Evolutionary conservation across 2,329 filamentous ascomycete species (phyloP).

Genomic region (Truncatella angustata): DNA sequence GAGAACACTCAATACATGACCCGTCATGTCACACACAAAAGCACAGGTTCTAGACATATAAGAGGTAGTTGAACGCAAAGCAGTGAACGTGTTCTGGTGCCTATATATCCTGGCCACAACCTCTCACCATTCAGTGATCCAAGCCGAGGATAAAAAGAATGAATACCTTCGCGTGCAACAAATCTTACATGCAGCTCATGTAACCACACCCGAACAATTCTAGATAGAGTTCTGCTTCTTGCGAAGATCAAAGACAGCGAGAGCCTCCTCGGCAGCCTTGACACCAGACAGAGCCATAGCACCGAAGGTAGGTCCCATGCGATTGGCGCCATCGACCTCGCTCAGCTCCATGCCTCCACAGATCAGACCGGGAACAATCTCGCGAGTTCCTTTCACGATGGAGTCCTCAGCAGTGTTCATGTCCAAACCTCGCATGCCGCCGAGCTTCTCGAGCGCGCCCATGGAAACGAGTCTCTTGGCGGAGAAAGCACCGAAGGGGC

Average conservation of each 20-base stretch:
- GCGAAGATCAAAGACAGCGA: slow-evolving; percentile 73
- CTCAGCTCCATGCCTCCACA: slow-evolving; percentile 94
- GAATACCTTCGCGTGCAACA: neutral
- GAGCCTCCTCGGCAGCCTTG: slow-evolving; percentile 85
- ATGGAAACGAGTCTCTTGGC: slow-evolving; percentile 91
- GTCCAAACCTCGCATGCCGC: slow-evolving; percentile 89
- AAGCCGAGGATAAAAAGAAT: neutral
- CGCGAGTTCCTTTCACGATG: slow-evolving; percentile 87
- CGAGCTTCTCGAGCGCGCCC: slow-evolving; percentile 77
- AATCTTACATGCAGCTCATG: neutral
- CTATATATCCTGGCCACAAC: neutral
- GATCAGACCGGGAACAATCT: slow-evolving; percentile 83
- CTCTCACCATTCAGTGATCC: neutral
- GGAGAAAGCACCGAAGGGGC: slow-evolving; percentile 84
- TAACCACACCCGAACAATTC: slow-evolving; percentile 3
- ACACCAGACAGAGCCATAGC: slow-evolving; percentile 87
- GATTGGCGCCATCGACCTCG: slow-evolving; percentile 86
- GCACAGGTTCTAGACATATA: no score
- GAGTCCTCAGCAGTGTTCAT: slow-evolving; percentile 92
- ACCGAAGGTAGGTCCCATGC: slow-evolving; percentile 64
- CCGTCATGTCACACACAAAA: no score
- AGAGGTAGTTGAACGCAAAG: no score
- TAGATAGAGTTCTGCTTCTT: slow-evolving; percentile 72
- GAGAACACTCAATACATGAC: no score
- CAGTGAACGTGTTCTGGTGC: neutral